phyloP scores from a whole-genome alignment of 1,284 basidiomycete genomes.

The Microbotryum intermedium region DNA sequence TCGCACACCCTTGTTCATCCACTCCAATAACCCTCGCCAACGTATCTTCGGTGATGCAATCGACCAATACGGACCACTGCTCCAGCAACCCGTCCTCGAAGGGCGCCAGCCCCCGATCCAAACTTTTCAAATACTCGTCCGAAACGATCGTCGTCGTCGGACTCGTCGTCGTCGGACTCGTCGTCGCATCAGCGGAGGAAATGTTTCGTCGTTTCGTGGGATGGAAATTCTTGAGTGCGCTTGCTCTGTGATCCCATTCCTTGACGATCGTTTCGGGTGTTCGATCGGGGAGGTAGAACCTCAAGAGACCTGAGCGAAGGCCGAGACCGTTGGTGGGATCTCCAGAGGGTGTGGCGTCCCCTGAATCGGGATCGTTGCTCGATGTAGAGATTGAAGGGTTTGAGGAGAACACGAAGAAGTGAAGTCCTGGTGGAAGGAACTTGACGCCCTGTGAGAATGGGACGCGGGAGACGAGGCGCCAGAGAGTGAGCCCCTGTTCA shows the following conservation, averaged over 20 bases:
- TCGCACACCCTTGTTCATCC: constrained; percentile 35
- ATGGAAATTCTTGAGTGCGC: too few species aligned
- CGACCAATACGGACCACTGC: constrained; percentile 37
- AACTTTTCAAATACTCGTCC: constrained; percentile 37
- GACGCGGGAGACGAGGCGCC: not conserved
- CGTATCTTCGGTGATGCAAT: constrained; percentile 31
- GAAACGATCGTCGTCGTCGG: constrained; percentile 14
- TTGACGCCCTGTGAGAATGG: constrained; percentile 28
- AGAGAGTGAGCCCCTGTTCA: not conserved
- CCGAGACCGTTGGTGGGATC: not conserved
- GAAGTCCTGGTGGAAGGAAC: constrained; percentile 31
- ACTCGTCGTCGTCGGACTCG: not conserved
- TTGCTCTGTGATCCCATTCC: constrained; percentile 16
- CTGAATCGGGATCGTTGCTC: too few species aligned
- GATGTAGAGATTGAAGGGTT: constrained; percentile 4
- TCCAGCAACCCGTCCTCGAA: constrained; percentile 39
- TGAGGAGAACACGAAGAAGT: constrained; percentile 31
- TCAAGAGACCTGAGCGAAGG: too few species aligned
- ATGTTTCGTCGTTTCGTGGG: not conserved
- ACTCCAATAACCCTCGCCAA: constrained; percentile 35
- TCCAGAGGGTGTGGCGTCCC: not conserved
- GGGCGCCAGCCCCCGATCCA: constrained; percentile 41
- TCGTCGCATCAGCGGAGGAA: not conserved
- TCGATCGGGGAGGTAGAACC: not conserved
- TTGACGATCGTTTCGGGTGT: constrained; percentile 13